phyloP scores from a whole-genome alignment of 768 basidiomycete genomes.

The Rhizopogon sp. region DNA sequence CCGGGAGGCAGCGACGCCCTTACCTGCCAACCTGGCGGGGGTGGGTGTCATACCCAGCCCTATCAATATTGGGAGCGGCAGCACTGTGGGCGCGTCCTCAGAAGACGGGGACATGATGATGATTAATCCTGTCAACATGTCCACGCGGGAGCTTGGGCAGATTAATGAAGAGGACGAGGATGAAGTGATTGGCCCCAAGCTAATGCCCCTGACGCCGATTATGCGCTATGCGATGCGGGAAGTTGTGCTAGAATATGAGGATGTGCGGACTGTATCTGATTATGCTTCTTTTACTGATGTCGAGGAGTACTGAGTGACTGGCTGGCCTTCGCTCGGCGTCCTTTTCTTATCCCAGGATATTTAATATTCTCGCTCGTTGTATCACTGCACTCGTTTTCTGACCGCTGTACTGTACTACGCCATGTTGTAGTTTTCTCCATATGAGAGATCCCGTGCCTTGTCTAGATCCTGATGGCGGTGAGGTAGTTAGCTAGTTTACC shows the following conservation, averaged over 20 bases:
- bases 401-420: slow-evolving; percentile 2
- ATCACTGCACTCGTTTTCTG: slow-evolving; percentile 1
- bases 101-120: slow-evolving; percentile 48
- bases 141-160: slow-evolving; percentile 37
- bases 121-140: slow-evolving; percentile 30
- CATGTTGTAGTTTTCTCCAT: slow-evolving; percentile 7
- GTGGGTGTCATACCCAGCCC: slow-evolving; percentile 22
- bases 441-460: no score
- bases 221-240: slow-evolving; percentile 83
- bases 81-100: slow-evolving; percentile 35
- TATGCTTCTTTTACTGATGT: slow-evolving; percentile 69
- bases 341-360: neutral
- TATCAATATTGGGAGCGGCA: slow-evolving; percentile 21
- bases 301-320: slow-evolving; percentile 54
- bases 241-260: slow-evolving; percentile 79
- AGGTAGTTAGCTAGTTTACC: no score
- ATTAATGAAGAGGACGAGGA: slow-evolving; percentile 47
- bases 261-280: slow-evolving; percentile 68
- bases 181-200: slow-evolving; percentile 63
- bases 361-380: neutral
- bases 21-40: slow-evolving; percentile 21
- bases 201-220: slow-evolving; percentile 74
- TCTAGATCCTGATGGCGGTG: no score
- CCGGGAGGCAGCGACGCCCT: slow-evolving; percentile 21
- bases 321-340: slow-evolving; percentile 3